phyloP scores from a whole-genome alignment of 495 filamentous ascomycete species.

The Tuber magnatum region DNA sequence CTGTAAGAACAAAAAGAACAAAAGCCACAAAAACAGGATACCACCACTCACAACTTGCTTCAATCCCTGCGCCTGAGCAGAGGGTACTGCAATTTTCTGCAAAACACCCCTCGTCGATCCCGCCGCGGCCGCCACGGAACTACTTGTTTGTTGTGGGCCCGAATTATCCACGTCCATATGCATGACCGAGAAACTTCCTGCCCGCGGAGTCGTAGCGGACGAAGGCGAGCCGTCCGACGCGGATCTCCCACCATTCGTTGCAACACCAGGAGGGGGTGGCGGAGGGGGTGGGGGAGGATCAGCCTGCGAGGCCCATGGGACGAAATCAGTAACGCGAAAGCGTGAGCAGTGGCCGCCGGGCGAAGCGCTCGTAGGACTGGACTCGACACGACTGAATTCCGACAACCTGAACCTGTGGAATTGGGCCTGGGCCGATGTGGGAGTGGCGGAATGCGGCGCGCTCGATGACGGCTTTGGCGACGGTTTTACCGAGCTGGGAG shows the following conservation, averaged over 20 bases:
- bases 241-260: conserved; percentile 20
- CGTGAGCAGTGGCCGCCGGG: conserved; percentile 39
- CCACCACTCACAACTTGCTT: conserved; percentile 20
- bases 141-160: conserved; percentile 37
- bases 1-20: conserved; percentile 9
- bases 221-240: conserved; percentile 6
- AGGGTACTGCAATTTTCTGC: conserved; percentile 30
- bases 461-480: conserved; percentile 10
- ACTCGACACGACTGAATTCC: conserved; percentile 34
- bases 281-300: conserved; percentile 23
- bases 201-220: conserved; percentile 6
- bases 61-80: conserved; percentile 15
- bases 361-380: conserved; percentile 22
- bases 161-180: conserved; percentile 38
- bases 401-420: conserved; percentile 37
- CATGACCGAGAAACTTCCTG: conserved; percentile 38
- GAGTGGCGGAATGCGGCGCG: conserved; percentile 13
- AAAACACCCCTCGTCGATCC: conserved; percentile 34
- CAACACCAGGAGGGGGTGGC: conserved; percentile 15
- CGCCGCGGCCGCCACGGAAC: conserved; percentile 30
- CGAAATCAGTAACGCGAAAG: conserved; percentile 40
- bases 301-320: conserved; percentile 34
- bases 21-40: conserved; percentile 8
- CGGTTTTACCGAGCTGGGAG: conserved; percentile 14
- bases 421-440: conserved; percentile 26